Conservation (phyloP, 805 yeast genomes). For the Zygotorulaspora danielsina region DNA sequence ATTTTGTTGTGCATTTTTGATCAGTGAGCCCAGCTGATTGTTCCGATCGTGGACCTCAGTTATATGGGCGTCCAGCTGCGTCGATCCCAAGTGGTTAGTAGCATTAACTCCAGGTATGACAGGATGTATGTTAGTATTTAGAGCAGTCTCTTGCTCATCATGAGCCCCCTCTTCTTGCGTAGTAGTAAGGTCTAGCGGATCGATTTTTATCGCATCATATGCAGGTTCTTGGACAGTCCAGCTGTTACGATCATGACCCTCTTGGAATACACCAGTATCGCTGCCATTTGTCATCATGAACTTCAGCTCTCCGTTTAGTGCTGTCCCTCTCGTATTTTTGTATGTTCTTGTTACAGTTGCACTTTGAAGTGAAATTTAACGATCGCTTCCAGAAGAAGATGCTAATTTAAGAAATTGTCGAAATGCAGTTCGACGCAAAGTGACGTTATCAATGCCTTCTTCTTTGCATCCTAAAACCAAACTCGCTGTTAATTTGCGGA, state of each 20-base stretch:
- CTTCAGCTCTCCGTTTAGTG: background rate
- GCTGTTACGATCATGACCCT: conserved; percentile 9
- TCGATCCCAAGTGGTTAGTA: conserved; percentile 15
- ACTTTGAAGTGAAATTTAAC: too few species aligned
- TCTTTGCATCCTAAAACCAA: too few species aligned
- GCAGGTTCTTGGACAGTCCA: conserved; percentile 4
- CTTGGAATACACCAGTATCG: conserved; percentile 3
- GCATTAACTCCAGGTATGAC: background rate
- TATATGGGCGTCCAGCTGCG: conserved; percentile 16
- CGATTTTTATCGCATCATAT: conserved; percentile 2
- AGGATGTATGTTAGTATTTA: background rate
- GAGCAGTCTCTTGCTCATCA: conserved; percentile 10
- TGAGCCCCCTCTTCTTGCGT: conserved; percentile 6
- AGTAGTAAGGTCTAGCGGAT: conserved; percentile 3
- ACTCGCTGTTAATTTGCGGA: conserved; percentile 44
- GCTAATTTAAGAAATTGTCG: too few species aligned
- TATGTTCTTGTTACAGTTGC: too few species aligned
- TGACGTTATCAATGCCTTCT: too few species aligned
- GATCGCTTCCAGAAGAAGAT: too few species aligned
- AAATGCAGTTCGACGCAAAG: too few species aligned
- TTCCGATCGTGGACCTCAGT: conserved; percentile 17
- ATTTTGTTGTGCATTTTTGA: conserved; percentile 20
- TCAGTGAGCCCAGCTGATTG: conserved; percentile 22
- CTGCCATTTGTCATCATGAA: background rate
- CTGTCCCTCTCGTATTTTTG: background rate